Evolutionary conservation across 441 rosid genomes (phyloP).

Genomic region (Monsonia emarginata): DNA sequence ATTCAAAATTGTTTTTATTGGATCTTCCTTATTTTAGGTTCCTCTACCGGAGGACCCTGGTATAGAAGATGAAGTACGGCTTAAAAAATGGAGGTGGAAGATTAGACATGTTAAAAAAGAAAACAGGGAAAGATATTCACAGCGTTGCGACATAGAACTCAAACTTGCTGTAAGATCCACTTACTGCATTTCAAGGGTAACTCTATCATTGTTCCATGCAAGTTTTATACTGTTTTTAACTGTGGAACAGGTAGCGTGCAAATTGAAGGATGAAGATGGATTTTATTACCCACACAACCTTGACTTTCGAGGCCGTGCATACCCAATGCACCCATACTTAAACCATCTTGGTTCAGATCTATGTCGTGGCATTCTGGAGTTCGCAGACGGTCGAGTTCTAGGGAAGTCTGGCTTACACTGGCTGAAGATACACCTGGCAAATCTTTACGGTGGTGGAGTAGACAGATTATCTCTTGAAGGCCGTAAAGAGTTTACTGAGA

Average conservation of each 20-base stretch:
- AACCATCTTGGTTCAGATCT: constrained; percentile 98
- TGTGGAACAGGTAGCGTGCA: constrained; percentile 76
- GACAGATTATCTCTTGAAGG: constrained; percentile 80
- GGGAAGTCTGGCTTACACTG: constrained; percentile 76
- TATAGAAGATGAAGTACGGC: constrained; percentile 54
- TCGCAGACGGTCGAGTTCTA: constrained; percentile 81
- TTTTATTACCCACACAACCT: constrained; percentile 91
- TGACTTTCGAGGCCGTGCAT: constrained; percentile 98
- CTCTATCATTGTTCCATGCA: neutral
- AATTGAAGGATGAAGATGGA: constrained; percentile 84
- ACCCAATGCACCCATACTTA: constrained; percentile 93
- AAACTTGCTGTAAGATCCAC: constrained; percentile 71
- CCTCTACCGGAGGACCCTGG: constrained; percentile 62
- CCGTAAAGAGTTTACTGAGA: constrained; percentile 68
- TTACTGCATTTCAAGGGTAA: neutral
- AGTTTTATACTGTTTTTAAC: constrained; percentile 9
- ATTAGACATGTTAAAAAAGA: constrained; percentile 45
- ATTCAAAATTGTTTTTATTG: neutral
- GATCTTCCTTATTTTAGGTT: constrained; percentile 29
- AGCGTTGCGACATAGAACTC: constrained; percentile 86
- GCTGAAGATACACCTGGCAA: constrained; percentile 97
- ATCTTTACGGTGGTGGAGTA: constrained; percentile 82
- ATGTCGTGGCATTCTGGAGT: constrained; percentile 91
- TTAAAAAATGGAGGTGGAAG: constrained; percentile 83
- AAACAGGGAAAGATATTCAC: constrained; percentile 86